Evolutionary conservation across 306 rosid genomes (phyloP).

Genomic region (Gynostemma pentaphyllum): DNA sequence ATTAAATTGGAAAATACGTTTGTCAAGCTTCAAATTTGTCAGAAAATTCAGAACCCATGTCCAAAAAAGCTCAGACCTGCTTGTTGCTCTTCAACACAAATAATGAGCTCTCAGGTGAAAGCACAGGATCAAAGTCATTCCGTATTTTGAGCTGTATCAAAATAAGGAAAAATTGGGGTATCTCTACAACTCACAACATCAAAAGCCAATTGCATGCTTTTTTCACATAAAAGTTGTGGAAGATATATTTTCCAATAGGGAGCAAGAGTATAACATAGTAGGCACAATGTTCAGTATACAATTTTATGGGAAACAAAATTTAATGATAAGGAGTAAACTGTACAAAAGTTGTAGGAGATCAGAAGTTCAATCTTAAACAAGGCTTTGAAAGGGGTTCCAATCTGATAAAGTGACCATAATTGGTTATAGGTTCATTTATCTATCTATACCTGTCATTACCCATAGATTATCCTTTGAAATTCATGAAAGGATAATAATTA

Average conservation of each 20-base stretch:
- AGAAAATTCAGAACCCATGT: constrained; percentile 7
- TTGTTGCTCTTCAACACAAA: constrained; percentile 92
- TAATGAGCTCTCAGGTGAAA: constrained; percentile 97
- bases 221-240: background rate
- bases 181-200: background rate
- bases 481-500: background rate
- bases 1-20: constrained; percentile 17
- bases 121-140: constrained; percentile 97
- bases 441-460: background rate
- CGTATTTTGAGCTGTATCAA: constrained; percentile 89
- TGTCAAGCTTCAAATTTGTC: constrained; percentile 8
- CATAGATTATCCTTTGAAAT: background rate
- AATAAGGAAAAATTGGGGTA: constrained; percentile 8
- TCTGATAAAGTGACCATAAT: background rate
- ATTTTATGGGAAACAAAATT: background rate
- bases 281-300: background rate
- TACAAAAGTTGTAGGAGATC: background rate
- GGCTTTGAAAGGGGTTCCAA: background rate
- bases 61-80: constrained; percentile 38
- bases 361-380: background rate
- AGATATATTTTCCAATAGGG: background rate
- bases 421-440: background rate
- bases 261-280: background rate
- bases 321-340: background rate
- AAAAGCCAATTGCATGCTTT: constrained; percentile 9